Evolutionary conservation across 805 yeast species (phyloP).

Genomic region (Diddensiella santjacobensis): DNA sequence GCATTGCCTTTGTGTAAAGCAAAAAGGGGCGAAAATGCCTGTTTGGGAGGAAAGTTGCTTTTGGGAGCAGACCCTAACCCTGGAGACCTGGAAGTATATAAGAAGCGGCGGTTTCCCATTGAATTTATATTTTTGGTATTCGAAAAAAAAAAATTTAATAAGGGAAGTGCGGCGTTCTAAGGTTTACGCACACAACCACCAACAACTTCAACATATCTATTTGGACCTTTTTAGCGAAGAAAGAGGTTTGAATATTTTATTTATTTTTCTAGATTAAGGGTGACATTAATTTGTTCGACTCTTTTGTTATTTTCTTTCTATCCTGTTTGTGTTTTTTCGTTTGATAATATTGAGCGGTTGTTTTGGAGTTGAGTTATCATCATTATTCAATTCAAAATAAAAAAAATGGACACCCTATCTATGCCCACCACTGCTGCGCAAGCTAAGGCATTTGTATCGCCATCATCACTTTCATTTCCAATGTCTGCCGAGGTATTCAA

Average conservation of each 20-base stretch:
- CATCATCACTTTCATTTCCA: slow-evolving; percentile 61
- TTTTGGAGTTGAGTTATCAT: neutral
- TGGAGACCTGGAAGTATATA: slow-evolving; percentile 8
- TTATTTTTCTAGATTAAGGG: slow-evolving; percentile 15
- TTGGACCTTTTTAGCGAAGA: neutral
- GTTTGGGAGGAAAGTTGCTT: no score
- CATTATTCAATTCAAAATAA: neutral
- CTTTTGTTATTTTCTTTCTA: slow-evolving; percentile 5
- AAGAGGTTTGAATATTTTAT: no score
- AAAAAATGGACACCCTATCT: slow-evolving; percentile 65
- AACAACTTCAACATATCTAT: slow-evolving; percentile 4
- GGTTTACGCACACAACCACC: no score
- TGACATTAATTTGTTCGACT: slow-evolving; percentile 30
- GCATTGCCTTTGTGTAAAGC: no score
- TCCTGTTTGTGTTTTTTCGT: neutral
- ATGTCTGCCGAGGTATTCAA: slow-evolving; percentile 41
- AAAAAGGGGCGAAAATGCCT: no score
- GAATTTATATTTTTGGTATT: neutral
- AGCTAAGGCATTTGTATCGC: slow-evolving; percentile 68
- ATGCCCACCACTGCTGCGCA: slow-evolving; percentile 75
- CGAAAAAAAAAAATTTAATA: neutral
- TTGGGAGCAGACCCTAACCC: slow-evolving; percentile 11
- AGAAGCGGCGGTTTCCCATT: slow-evolving; percentile 3
- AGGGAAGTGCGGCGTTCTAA: no score
- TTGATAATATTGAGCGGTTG: no score